Percentiles rank a stretch among this genome's conserved stretches.
Evolutionary conservation across 1,284 basidiomycete species (phyloP).

Genomic region (Irpex rosettiformis): DNA sequence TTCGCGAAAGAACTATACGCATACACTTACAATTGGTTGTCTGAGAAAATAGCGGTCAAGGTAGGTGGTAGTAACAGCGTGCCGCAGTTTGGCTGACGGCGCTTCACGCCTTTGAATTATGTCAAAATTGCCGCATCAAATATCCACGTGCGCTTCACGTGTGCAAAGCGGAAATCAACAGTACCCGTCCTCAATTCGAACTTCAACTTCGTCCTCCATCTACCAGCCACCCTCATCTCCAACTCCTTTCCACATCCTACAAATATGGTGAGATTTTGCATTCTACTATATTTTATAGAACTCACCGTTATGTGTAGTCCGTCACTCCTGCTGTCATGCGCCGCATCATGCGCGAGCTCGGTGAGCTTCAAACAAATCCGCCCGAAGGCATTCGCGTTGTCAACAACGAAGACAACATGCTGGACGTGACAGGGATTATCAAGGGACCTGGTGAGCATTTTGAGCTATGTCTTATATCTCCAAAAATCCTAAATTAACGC

Average conservation of each 20-base stretch:
- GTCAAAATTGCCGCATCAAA: too few species aligned
- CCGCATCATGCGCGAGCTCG: conserved; percentile 82
- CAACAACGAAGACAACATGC: conserved; percentile 79
- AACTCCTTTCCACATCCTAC: neutral
- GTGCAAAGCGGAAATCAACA: neutral
- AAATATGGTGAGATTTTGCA: neutral
- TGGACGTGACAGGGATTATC: conserved; percentile 79
- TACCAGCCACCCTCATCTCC: neutral
- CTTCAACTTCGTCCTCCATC: neutral
- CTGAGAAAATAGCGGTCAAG: too few species aligned
- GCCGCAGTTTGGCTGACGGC: too few species aligned
- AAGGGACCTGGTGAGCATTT: conserved; percentile 67
- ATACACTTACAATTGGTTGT: too few species aligned
- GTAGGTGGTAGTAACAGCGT: neutral
- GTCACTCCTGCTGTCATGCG: conserved; percentile 57
- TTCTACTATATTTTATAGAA: neutral
- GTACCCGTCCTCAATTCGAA: neutral
- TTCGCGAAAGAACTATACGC: too few species aligned
- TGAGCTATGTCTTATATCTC: conserved; percentile 7
- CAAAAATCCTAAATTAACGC: conserved; percentile 20
- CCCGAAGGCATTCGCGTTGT: conserved; percentile 87
- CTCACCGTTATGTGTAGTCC: conserved; percentile 26
- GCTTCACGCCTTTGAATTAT: too few species aligned
- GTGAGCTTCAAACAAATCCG: conserved; percentile 73
- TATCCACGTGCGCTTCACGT: neutral